Evolutionary conservation across 2,329 filamentous ascomycete species (phyloP).

Genomic region (Pseudofabraea citricarpa): DNA sequence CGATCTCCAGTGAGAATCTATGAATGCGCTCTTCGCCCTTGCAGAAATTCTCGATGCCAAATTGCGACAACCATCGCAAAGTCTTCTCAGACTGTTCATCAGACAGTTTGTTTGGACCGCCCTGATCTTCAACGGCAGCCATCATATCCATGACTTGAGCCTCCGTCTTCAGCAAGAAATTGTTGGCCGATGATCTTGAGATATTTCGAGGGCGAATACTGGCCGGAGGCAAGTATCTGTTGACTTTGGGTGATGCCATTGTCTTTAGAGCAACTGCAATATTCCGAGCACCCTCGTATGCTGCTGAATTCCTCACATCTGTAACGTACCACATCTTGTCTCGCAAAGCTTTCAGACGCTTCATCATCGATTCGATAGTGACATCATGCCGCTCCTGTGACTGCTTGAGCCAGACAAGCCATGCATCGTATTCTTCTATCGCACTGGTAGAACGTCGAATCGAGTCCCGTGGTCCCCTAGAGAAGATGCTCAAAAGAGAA

Average conservation of each 20-base stretch:
- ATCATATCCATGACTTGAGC: slow-evolving; percentile 83
- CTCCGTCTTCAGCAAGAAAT: slow-evolving; percentile 75
- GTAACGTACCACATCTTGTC: slow-evolving; percentile 99
- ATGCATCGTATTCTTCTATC: slow-evolving; percentile 74
- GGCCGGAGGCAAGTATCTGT: slow-evolving; percentile 20
- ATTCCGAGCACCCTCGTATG: slow-evolving; percentile 82
- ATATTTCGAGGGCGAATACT: slow-evolving; percentile 31
- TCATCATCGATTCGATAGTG: slow-evolving; percentile 70
- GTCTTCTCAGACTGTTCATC: slow-evolving; percentile 91
- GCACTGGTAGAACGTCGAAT: slow-evolving; percentile 66
- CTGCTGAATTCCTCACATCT: slow-evolving; percentile 83
- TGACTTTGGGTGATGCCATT: slow-evolving; percentile 66
- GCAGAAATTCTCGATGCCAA: slow-evolving; percentile 87
- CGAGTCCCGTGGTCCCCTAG: slow-evolving; percentile 63
- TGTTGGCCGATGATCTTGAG: slow-evolving; percentile 24
- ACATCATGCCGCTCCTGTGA: slow-evolving; percentile 74
- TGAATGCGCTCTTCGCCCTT: slow-evolving; percentile 93
- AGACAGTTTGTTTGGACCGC: slow-evolving; percentile 91
- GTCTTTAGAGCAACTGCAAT: slow-evolving; percentile 84
- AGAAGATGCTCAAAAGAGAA: slow-evolving; percentile 69
- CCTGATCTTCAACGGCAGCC: slow-evolving; percentile 76
- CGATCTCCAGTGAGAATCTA: slow-evolving; percentile 85
- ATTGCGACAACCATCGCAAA: slow-evolving; percentile 73
- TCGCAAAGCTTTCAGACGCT: slow-evolving; percentile 67
- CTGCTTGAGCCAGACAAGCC: slow-evolving; percentile 79